phyloP scores from a whole-genome alignment of 2,329 filamentous ascomycete species.

The Fusarium phyllophilum region DNA sequence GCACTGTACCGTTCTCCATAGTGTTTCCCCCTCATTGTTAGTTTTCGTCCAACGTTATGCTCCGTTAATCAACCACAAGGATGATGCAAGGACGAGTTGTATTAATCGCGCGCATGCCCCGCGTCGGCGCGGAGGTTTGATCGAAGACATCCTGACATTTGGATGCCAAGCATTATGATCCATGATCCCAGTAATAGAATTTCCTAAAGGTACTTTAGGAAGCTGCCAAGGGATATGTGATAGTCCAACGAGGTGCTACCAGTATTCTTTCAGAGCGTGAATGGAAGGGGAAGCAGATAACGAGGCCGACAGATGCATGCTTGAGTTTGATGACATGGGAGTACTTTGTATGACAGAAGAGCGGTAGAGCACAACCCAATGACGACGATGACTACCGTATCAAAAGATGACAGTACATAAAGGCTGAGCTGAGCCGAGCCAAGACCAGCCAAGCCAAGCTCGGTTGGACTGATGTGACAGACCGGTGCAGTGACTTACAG shows the following conservation, averaged over 20 bases:
- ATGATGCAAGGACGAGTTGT: constrained; percentile 32
- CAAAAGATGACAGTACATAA: constrained; percentile 23
- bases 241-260: not conserved
- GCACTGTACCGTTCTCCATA: constrained; percentile 7
- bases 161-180: constrained; percentile 22
- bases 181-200: constrained; percentile 18
- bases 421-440: constrained; percentile 14
- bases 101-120: constrained; percentile 30
- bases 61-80: constrained; percentile 29
- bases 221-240: constrained; percentile 1
- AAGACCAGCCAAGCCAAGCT: constrained; percentile 16
- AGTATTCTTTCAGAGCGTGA: not conserved
- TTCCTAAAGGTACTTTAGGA: not conserved
- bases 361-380: constrained; percentile 18
- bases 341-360: constrained; percentile 10
- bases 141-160: constrained; percentile 23
- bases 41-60: constrained; percentile 11
- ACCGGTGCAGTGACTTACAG: constrained; percentile 9
- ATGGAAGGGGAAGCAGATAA: constrained; percentile 10
- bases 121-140: constrained; percentile 28
- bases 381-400: constrained; percentile 22
- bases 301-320: constrained; percentile 17
- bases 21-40: constrained; percentile 14
- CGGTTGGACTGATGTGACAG: constrained; percentile 31
- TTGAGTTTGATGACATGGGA: not conserved